Percentiles rank a stretch among this genome's conserved stretches.
phyloP scores from a whole-genome alignment of 768 basidiomycete genomes.

The Pleurotus giganteus region DNA sequence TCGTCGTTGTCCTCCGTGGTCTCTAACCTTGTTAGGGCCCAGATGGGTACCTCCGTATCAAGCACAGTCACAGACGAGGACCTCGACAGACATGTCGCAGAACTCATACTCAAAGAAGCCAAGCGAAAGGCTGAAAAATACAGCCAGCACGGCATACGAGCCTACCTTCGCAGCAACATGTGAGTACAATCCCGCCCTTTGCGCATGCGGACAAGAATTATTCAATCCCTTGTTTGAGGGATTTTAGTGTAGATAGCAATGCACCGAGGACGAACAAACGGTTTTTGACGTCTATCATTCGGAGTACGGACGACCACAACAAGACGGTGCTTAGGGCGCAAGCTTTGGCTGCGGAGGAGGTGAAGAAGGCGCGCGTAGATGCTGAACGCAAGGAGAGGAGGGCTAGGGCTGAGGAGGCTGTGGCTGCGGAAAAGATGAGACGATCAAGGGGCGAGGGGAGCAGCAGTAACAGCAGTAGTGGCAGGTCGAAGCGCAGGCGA shows the following conservation, averaged over 20 bases:
- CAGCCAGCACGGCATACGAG: slow-evolving; percentile 71
- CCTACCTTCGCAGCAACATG: slow-evolving; percentile 62
- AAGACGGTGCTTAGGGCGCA: slow-evolving; percentile 76
- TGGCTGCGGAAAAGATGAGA: slow-evolving; percentile 57
- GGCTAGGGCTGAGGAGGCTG: slow-evolving; percentile 74
- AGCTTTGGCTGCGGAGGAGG: slow-evolving; percentile 68
- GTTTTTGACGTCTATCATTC: slow-evolving; percentile 81
- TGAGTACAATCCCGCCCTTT: slow-evolving; percentile 23
- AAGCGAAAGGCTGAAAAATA: slow-evolving; percentile 87
- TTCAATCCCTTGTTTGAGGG: too few species aligned
- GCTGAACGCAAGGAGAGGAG: slow-evolving; percentile 59
- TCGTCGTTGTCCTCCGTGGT: slow-evolving; percentile 85
- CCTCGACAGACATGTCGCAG: slow-evolving; percentile 88
- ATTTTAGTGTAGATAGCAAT: slow-evolving; percentile 59
- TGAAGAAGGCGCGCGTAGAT: slow-evolving; percentile 67
- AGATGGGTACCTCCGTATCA: slow-evolving; percentile 66
- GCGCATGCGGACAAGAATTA: too few species aligned
- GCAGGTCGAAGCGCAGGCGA: neutral
- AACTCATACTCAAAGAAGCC: slow-evolving; percentile 89
- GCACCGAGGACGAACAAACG: slow-evolving; percentile 82
- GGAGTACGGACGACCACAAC: slow-evolving; percentile 95
- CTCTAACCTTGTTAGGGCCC: slow-evolving; percentile 74
- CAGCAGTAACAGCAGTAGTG: slow-evolving; percentile 25
- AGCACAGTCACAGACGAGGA: slow-evolving; percentile 72
- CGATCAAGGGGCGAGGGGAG: slow-evolving; percentile 24